A percentile compares a stretch with the other conserved stretches of the same genome.
Conservation (phyloP, 495 filamentous ascomycete genomes). For the Talaromyces thailandensis region DNA sequence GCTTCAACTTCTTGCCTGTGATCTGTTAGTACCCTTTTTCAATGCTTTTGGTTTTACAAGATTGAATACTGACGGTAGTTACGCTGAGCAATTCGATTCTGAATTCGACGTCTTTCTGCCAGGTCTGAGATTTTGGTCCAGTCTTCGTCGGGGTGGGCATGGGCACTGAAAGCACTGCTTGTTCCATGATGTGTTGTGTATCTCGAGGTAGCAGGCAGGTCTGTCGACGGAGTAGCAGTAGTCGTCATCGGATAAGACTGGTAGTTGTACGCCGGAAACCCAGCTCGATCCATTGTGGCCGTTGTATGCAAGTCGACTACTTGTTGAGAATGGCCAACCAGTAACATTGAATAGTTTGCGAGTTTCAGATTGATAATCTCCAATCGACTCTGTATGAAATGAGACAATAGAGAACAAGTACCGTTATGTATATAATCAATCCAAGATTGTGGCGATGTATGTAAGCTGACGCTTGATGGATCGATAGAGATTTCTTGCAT, state of each 20-base stretch:
- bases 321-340: background rate
- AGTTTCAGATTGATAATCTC: background rate
- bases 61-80: slow-evolving; percentile 79
- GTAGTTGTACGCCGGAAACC: slow-evolving; percentile 4
- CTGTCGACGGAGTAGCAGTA: background rate
- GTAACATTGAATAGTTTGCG: background rate
- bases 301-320: background rate
- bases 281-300: background rate
- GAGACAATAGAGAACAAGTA: background rate
- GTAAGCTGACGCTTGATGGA: background rate
- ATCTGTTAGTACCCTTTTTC: background rate
- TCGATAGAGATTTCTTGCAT: background rate
- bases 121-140: slow-evolving; percentile 99
- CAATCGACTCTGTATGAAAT: background rate
- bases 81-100: slow-evolving; percentile 94
- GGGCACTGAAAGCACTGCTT: slow-evolving; percentile 93
- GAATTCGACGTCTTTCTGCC: slow-evolving; percentile 87
- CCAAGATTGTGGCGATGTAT: background rate
- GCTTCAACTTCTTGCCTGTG: slow-evolving; percentile 97
- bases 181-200: slow-evolving; percentile 63
- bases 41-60: background rate
- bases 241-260: background rate
- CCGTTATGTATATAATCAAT: background rate
- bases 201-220: slow-evolving; percentile 34
- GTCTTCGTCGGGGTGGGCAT: slow-evolving; percentile 94